phyloP scores from a whole-genome alignment of 2,329 filamentous ascomycete genomes.

The Lecanosticta acicola region DNA sequence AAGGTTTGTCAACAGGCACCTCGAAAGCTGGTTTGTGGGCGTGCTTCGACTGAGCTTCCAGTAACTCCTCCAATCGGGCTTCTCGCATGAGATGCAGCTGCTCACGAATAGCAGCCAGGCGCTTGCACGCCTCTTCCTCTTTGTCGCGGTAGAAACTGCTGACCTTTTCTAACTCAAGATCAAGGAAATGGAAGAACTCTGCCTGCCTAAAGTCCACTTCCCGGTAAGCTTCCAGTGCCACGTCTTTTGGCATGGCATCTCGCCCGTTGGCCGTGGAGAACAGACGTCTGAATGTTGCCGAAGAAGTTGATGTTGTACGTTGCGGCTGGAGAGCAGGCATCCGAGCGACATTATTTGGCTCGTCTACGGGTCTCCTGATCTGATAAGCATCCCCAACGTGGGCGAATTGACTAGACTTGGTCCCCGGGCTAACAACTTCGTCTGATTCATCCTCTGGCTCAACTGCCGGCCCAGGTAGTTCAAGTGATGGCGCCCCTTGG shows the following conservation, averaged over 20 bases:
- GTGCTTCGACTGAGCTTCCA: constrained; percentile 3
- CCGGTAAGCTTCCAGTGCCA: constrained; percentile 52
- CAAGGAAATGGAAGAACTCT: constrained; percentile 85
- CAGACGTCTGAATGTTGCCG: neutral
- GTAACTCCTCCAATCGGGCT: constrained; percentile 64
- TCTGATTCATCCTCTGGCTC: constrained; percentile 8
- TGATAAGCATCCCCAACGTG: neutral
- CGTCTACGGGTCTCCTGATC: constrained; percentile 4
- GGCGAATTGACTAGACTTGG: neutral
- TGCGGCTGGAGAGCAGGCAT: constrained; percentile 26
- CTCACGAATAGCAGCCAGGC: constrained; percentile 65
- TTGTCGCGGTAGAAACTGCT: constrained; percentile 84
- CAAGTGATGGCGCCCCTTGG: constrained; percentile 45
- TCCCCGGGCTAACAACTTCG: neutral
- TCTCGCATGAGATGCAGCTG: constrained; percentile 94
- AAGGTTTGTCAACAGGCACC: no score
- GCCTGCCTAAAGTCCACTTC: constrained; percentile 66
- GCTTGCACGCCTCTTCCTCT: constrained; percentile 73
- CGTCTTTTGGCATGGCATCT: constrained; percentile 25
- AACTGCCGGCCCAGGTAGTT: constrained; percentile 58
- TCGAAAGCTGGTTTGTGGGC: no score
- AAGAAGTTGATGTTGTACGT: constrained; percentile 38
- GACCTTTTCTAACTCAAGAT: constrained; percentile 82
- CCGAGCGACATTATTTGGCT: no score
- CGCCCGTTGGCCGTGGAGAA: neutral